Base-by-base conservation (phyloP, 2,329 filamentous ascomycete genomes). In the Dactylellina drechsleri region DNA sequence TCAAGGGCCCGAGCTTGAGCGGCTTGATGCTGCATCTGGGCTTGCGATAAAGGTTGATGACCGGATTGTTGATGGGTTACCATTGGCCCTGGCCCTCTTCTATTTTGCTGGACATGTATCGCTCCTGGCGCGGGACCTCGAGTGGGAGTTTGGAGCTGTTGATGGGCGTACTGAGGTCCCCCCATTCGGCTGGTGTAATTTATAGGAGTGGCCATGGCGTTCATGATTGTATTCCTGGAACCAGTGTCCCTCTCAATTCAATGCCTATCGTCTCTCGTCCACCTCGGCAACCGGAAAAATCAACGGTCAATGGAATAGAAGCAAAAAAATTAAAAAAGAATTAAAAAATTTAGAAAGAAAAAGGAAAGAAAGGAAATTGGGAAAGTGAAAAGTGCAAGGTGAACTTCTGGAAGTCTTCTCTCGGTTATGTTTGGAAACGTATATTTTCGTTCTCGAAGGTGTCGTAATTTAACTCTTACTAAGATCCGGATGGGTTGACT, bases 31-130 rank as follows among this genome's bases (percentile, higher is more conserved):
- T 66, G 78, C 74, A 78, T 68, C 71, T 77, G 78, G 4, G 74
- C 74, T 66, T 77, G 72, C 10, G 77, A 77, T 16, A 79, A 53
- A 59, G 64, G 65, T 70, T 66, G 64, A 61, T 68, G 65, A 23
- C 72, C 72, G 31, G 65, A 60, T 57, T 77, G 77, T 23, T 74
- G 72, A 16, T 78, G 77, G 16, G 66, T 70, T 28, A 79, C 72
- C 79, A 79, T 79, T 20, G 79, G 79, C 13, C 79, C 79, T 8
- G 79, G 79, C 13, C 79, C 79, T 41, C 79, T 77, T 76, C 79
- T 65, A 40, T 66, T 76, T 54, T 76, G 72, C 26, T 61, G 72
- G 5, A 65, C 53, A 54, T 76, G 72, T 66, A 73, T 47, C 8
- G 62, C 50, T 28, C 71, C 71, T 56, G 59, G 72, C 45, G 72